Conservation (phyloP, 2,329 filamentous ascomycete species). For the Trichoderma atroviride region DNA sequence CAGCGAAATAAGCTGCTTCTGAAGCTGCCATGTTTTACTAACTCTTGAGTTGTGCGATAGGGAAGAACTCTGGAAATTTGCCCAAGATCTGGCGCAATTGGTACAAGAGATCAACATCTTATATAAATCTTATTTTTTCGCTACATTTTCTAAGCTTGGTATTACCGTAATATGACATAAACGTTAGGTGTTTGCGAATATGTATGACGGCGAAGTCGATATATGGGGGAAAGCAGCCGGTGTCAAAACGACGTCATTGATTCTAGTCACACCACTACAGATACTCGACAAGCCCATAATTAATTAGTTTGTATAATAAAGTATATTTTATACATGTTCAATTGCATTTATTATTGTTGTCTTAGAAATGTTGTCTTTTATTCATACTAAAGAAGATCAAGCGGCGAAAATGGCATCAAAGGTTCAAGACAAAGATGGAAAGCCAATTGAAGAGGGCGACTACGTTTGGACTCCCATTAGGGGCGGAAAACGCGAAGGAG, state of each 20-base stretch:
- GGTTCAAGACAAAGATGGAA: constrained; percentile 8
- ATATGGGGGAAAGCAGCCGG: background rate
- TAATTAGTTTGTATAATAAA: too few species aligned
- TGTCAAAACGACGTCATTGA: constrained; percentile 2
- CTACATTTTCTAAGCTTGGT: background rate
- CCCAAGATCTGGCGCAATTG: background rate
- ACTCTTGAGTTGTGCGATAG: background rate
- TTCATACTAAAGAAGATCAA: background rate
- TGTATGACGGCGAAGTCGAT: background rate
- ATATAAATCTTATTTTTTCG: background rate
- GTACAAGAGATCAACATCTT: background rate
- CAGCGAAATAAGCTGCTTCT: constrained; percentile 68
- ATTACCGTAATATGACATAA: constrained; percentile 1
- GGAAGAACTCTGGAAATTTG: background rate
- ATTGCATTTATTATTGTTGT: too few species aligned
- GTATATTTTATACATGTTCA: too few species aligned
- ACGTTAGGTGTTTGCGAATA: background rate
- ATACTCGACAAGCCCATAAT: background rate
- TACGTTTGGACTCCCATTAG: constrained; percentile 12
- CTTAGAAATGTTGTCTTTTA: background rate
- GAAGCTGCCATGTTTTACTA: constrained; percentile 34
- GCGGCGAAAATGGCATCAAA: background rate
- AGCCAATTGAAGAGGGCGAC: constrained; percentile 7
- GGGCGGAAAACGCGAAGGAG: background rate
- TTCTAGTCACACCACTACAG: background rate